Evolutionary conservation across 192 early-diverging fungal species (phyloP), one percentile per base, ranked within the genome.

Genomic region (Allomyces arbusculus): DNA sequence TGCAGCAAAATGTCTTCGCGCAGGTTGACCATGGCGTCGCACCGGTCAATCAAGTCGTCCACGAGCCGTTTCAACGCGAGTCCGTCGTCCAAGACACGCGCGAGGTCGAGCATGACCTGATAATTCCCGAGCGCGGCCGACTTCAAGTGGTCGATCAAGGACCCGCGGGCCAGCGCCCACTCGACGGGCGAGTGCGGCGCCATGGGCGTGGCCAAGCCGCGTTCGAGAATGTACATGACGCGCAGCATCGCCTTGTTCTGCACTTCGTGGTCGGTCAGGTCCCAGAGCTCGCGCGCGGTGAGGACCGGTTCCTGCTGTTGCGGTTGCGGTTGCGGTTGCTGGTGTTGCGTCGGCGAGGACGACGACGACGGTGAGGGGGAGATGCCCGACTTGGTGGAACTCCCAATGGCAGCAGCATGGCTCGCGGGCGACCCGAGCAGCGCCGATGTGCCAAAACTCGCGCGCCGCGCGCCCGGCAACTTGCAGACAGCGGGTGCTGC

Each of bases 1-100:
- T 86, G 77, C 50, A 81, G 64, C 16, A 85, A 72, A 61, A 83
- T 81, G 16, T 75, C 78, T 61, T 85, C 82, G 33, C 82, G 73
- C 24, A 86, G 64, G 62, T 84, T 82, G 64, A 83, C 65, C 64
- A 84, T 76, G 11, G 76, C 74, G 62, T 83, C 81, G 61, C 78
- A 84, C 66, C 70, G 63, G 69, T 82, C 72, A 61, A 85, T 80
- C 3, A 78, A 70, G 25, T 70, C 68, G 68, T 85, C 84, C 50
- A 84, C 43, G 16, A 77, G n/a, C 5, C 68, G 65, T 69, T 86
- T 86, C 63, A 68, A 65, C 10, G 73, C 72, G 20, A 43, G 10
- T 1, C 84, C 84, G 33, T 75, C 66, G 22, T 78, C 73, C 8
- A 86, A 44, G 0, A 80, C 70, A 44, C 75, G 74, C 24, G 66